Evolutionary conservation across 768 basidiomycete species (phyloP).

Genomic region (Tricholomella constricta): DNA sequence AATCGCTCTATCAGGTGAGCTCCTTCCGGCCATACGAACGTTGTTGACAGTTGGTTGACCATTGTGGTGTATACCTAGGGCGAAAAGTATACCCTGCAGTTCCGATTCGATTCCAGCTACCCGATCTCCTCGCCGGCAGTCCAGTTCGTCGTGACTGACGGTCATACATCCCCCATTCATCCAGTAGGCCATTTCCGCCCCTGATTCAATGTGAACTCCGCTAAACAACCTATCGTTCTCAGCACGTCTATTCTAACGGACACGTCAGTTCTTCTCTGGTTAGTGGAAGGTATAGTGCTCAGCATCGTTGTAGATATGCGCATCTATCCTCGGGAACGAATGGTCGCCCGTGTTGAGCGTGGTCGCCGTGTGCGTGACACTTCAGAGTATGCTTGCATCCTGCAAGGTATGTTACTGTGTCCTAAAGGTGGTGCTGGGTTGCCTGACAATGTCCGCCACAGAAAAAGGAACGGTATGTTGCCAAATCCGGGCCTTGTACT

Average conservation of each 20-base stretch:
- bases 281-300: background rate
- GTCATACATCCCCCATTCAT: slow-evolving; percentile 70
- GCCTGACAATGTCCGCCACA: slow-evolving; percentile 13
- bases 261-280: slow-evolving; percentile 51
- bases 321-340: slow-evolving; percentile 85
- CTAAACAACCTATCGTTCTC: slow-evolving; percentile 14
- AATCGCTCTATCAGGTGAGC: slow-evolving; percentile 72
- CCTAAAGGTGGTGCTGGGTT: background rate
- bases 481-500: background rate
- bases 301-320: slow-evolving; percentile 66
- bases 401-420: slow-evolving; percentile 65
- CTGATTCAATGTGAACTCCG: slow-evolving; percentile 5
- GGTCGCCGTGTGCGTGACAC: slow-evolving; percentile 76
- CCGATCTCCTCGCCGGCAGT: slow-evolving; percentile 89
- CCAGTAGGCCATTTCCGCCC: slow-evolving; percentile 54
- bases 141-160: slow-evolving; percentile 73
- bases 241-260: slow-evolving; percentile 89
- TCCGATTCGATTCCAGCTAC: slow-evolving; percentile 80
- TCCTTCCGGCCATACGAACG: too few species aligned
- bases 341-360: slow-evolving; percentile 92
- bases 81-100: slow-evolving; percentile 77
- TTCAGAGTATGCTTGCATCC: slow-evolving; percentile 92
- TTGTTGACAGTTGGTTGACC: slow-evolving; percentile 4
- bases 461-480: slow-evolving; percentile 63
- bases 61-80: slow-evolving; percentile 42